Evolutionary conservation across 176 grass and related monocot species (phyloP).

Genomic region (Oryza longistaminata): DNA sequence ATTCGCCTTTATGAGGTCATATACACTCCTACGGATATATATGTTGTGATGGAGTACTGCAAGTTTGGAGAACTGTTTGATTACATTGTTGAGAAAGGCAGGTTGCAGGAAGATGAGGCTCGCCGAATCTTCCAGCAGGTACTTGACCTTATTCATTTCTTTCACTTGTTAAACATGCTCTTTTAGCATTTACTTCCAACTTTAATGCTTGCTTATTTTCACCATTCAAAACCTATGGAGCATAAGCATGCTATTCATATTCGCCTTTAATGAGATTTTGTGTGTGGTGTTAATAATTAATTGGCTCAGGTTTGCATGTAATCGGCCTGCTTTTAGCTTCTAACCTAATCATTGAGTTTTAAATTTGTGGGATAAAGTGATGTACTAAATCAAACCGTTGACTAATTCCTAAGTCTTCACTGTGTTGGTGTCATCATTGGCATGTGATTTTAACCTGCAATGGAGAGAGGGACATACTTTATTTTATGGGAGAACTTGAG

Average conservation of each 20-base stretch:
- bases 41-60: slow-evolving; percentile 92
- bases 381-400: neutral
- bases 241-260: neutral
- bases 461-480: neutral
- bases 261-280: neutral
- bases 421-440: neutral
- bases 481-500: neutral
- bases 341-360: neutral
- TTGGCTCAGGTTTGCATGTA: neutral
- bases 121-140: slow-evolving; percentile 94
- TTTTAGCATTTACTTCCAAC: neutral
- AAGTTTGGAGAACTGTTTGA: slow-evolving; percentile 90
- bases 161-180: neutral
- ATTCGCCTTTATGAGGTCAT: slow-evolving; percentile 96
- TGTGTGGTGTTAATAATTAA: slow-evolving; percentile 4
- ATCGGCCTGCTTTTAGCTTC: neutral
- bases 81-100: slow-evolving; percentile 90
- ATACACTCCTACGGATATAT: slow-evolving; percentile 81
- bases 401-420: neutral
- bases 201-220: slow-evolving; percentile 12
- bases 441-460: slow-evolving; percentile 17
- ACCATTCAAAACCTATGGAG: slow-evolving; percentile 4
- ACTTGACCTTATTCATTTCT: neutral
- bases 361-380: neutral
- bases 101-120: slow-evolving; percentile 86